These are phyloP conservation scores for Claviceps pusilla DNA, from an alignment of 2,329 filamentous ascomycete species.

Conservation along the genomic window DNA sequence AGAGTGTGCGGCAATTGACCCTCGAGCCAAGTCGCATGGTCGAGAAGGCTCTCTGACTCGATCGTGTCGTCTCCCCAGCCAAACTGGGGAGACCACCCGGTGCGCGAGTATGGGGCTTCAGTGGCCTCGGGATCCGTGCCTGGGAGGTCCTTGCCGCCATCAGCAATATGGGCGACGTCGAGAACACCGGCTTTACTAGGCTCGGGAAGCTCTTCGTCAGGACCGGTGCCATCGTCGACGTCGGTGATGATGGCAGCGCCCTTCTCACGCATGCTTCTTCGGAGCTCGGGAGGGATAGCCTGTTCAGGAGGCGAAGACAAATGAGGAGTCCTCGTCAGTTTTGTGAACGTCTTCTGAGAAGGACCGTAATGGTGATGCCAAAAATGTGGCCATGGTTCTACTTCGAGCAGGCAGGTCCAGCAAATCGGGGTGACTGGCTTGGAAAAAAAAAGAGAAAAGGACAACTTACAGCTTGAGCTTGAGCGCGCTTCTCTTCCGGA, in stretches of 20 bases:
- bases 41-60: slow-evolving; percentile 56
- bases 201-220: slow-evolving; percentile 63
- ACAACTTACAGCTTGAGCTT: slow-evolving; percentile 56
- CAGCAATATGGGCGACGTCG: slow-evolving; percentile 32
- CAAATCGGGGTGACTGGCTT: too few relatives aligned
- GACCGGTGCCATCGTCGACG: slow-evolving; percentile 53
- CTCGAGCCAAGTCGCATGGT: slow-evolving; percentile 82
- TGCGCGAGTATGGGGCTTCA: slow-evolving; percentile 31
- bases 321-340: not conserved
- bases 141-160: slow-evolving; percentile 33
- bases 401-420: not conserved
- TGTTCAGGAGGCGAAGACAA: slow-evolving; percentile 5
- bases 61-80: slow-evolving; percentile 46
- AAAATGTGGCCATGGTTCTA: not conserved
- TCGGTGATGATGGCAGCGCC: slow-evolving; percentile 65
- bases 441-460: not conserved
- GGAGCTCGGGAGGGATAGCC: slow-evolving; percentile 25
- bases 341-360: too few relatives aligned
- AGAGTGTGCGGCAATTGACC: slow-evolving; percentile 73
- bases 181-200: slow-evolving; percentile 57
- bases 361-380: too few relatives aligned
- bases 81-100: slow-evolving; percentile 82
- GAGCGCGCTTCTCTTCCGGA: slow-evolving; percentile 68
- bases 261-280: slow-evolving; percentile 28
- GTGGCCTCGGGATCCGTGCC: slow-evolving; percentile 38